A percentile compares a stretch with the other conserved stretches of the same genome.
Conservation (phyloP, 73 alveolate genomes). For the Tetrahymena borealis region DNA sequence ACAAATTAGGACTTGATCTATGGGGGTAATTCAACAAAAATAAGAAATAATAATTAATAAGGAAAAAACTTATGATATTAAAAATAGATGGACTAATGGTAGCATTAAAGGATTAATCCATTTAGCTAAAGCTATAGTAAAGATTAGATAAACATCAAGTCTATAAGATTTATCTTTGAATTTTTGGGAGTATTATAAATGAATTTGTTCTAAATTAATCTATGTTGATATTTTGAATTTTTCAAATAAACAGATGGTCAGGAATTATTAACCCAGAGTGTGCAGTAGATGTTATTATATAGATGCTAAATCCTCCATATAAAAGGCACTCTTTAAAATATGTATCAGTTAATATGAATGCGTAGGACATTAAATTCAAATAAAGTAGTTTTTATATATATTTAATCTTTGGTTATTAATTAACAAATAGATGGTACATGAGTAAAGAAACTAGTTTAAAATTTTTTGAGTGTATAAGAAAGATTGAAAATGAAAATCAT, state of each 20-base stretch:
- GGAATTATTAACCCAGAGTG: neutral
- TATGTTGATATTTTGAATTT: neutral
- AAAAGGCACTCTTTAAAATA: neutral
- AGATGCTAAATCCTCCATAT: neutral
- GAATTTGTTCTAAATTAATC: neutral
- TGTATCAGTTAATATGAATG: neutral
- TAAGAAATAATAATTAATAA: neutral
- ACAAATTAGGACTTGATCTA: neutral
- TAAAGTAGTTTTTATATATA: neutral
- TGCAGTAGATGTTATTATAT: neutral
- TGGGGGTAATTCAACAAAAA: neutral
- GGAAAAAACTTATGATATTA: neutral
- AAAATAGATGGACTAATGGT: neutral
- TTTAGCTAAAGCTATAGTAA: neutral
- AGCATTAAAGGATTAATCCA: neutral
- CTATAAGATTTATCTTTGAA: neutral
- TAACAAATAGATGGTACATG: neutral
- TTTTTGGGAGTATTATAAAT: neutral
- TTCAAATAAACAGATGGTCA: neutral
- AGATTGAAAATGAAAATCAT: neutral
- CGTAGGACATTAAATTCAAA: neutral
- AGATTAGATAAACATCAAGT: neutral
- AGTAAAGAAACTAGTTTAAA: neutral
- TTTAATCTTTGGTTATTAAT: neutral
- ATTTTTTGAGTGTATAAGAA: neutral